A percentile compares a stretch with the other conserved stretches of the same genome.
Conservation (phyloP, 1,139 yeast genomes). For the Meyerozyma athensensis region DNA sequence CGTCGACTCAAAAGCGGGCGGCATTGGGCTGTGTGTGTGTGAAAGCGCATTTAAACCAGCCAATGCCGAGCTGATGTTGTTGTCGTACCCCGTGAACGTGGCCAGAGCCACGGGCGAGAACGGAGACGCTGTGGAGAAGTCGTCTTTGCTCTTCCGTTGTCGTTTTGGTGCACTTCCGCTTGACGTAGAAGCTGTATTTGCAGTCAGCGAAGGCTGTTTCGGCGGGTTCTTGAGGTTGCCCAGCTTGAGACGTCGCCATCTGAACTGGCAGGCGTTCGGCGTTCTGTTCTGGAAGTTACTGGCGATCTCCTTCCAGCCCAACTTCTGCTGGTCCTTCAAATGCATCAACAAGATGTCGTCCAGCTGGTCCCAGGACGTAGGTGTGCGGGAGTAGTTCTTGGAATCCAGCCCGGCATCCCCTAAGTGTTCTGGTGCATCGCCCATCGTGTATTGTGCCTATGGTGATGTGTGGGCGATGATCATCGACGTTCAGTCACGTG, state of each 20-base stretch:
- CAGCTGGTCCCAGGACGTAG: conserved; percentile 73
- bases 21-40: conserved; percentile 26
- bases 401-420: background rate
- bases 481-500: conserved; percentile 2
- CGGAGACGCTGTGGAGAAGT: conserved; percentile 4
- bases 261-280: conserved; percentile 45
- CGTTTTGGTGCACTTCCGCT: conserved; percentile 14
- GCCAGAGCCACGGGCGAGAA: conserved; percentile 36
- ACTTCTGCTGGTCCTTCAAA: conserved; percentile 63
- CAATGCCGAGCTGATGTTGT: conserved; percentile 39
- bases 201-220: conserved; percentile 26
- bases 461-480: conserved; percentile 2
- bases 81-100: conserved; percentile 42
- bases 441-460: background rate
- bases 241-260: conserved; percentile 47
- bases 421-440: background rate
- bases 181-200: conserved; percentile 7
- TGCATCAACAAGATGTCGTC: conserved; percentile 66
- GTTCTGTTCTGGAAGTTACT: conserved; percentile 64
- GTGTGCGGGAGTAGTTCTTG: conserved; percentile 35
- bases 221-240: conserved; percentile 60
- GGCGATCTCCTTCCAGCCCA: conserved; percentile 78
- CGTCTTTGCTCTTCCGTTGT: conserved; percentile 6
- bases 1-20: conserved; percentile 6
- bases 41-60: conserved; percentile 46